Base-by-base conservation (phyloP, 352 stramenopile species). In the Paralagenidium karlingii region DNA sequence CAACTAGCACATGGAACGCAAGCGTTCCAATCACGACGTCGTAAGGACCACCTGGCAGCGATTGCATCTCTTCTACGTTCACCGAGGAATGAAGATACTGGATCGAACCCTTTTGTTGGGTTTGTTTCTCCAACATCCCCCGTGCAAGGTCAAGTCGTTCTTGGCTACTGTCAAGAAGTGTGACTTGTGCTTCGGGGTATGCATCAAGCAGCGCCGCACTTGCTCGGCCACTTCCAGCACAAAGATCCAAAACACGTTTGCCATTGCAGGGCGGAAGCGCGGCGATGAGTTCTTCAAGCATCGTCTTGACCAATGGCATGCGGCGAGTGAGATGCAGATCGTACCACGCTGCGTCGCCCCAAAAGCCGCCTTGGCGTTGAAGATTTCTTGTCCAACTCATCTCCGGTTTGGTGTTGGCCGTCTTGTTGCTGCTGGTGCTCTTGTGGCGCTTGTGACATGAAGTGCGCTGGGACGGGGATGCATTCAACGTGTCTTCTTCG, bases 321-420 rank as follows among this genome's bases (percentile, higher is more conserved):
- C 75, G 64, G 13, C 46, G 57, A 40, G 64, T 45, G 6, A 88
- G 26, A 13, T 88, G 59, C 32, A 84, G 53, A 27, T 88, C 75
- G 55, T 88, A 88, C 75, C 75, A 88, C 44, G 64, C 62, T 13
- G 71, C 63, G 28, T 88, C 65, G 18, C 67, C 66, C 70, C 71
- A 88, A 38, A 88, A 88, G 9, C 75, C 75, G 6, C 66, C 60
- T 8, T 61, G 58, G 5, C 63, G 66, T 30, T 71, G 45, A n/a
- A 85, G 46, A 39, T 85, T 85, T n/a, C 46, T 62, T 13, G 44
- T 19, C 70, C 70, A 84, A 34, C 50, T 73, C 48, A 41, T 47
- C 11, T 46, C 38, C 15, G 31, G 3, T n/a, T n/a, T 39, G 13
- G 16, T 15, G 15, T 15, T 15, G 9, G 9, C 16, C 15, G 34